A percentile compares a stretch with the other conserved stretches of the same genome.
Conservation (phyloP, 306 rosid genomes). For the Castanea crenata region DNA sequence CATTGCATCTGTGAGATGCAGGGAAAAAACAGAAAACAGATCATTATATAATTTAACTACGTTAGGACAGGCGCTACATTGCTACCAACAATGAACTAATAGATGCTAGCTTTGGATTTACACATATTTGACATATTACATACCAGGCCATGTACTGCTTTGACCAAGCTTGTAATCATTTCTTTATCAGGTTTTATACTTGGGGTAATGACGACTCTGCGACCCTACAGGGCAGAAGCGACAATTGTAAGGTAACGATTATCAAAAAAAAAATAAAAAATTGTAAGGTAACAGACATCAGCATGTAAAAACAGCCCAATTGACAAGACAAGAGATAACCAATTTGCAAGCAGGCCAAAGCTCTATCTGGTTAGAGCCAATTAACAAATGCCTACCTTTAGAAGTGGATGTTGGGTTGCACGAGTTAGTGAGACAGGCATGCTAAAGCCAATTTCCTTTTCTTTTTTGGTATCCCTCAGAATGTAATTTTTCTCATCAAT, state of each 20-base stretch:
- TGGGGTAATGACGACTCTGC: constrained; percentile 42
- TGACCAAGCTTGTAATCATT: constrained; percentile 36
- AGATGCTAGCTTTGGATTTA: constrained; percentile 19
- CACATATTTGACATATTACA: constrained; percentile 6
- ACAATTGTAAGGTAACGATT: constrained; percentile 1
- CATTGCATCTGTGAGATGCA: background rate
- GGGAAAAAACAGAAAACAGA: background rate
- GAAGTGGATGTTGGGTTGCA: constrained; percentile 70
- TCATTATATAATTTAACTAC: background rate
- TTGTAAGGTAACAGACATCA: constrained; percentile 11
- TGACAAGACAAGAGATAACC: background rate
- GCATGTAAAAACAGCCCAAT: background rate
- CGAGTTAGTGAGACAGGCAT: constrained; percentile 73
- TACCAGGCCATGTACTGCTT: constrained; percentile 54
- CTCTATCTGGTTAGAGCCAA: constrained; percentile 1
- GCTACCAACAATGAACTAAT: constrained; percentile 7
- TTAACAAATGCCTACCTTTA: constrained; percentile 46
- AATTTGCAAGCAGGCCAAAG: constrained; percentile 8
- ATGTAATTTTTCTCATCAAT: constrained; percentile 79
- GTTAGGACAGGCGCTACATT: background rate
- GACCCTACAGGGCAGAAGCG: constrained; percentile 37
- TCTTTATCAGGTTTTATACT: constrained; percentile 44
- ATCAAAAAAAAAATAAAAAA: background rate
- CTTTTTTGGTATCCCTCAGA: constrained; percentile 76
- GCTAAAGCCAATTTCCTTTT: constrained; percentile 85